Evolutionary conservation across 148 eudicot species (phyloP), one percentile per base, ranked within the genome.

Genomic region (Amaranthus hypochondriacus): DNA sequence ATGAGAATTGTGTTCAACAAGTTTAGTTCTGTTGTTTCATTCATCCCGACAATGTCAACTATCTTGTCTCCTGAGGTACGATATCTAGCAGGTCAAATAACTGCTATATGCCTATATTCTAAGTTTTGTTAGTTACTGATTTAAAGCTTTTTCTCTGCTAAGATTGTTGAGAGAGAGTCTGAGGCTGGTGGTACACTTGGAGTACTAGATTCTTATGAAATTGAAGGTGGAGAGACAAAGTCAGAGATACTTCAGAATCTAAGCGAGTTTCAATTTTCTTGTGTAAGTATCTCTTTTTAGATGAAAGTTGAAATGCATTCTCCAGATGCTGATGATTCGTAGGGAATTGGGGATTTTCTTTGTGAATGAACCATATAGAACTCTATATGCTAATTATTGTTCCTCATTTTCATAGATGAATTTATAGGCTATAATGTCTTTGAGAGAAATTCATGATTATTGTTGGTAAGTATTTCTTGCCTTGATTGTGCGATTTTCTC

Each of bases 141-240:
- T 50, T 78, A 44, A 68, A 66, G 66, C 56, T 61, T n/a, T 61
- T 46, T 73, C 4, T 65, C 44, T 69, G 64, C 81, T 47, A 74
- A 93, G 98, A 73, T 89, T 74, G 88, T 92, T 55, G 94, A 92
- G 89, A 89, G 88, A 75, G 97, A 92, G 82, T 70, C 89, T 74
- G 97, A 92, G 82, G 82, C 93, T 61, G 97, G 97, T 57, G 98
- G 98, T 42, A 86, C 83, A 81, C 88, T 93, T 55, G 91, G 96
- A 58, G 96, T 85, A 54, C 71, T 93, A 62, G 98, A 93, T 71
- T 73, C 85, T 48, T 93, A 90, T 80, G 98, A 93, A 87, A 86
- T 93, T 76, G 98, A 93, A 86, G 98, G 98, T 6, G 96, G 90
- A 18, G 97, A 92, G 61, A 79, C 97, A 18, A 92, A 92, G 87